Evolutionary conservation across 345 rosid species (phyloP), one percentile per base, ranked within the genome.

Genomic region (Murraya paniculata): DNA sequence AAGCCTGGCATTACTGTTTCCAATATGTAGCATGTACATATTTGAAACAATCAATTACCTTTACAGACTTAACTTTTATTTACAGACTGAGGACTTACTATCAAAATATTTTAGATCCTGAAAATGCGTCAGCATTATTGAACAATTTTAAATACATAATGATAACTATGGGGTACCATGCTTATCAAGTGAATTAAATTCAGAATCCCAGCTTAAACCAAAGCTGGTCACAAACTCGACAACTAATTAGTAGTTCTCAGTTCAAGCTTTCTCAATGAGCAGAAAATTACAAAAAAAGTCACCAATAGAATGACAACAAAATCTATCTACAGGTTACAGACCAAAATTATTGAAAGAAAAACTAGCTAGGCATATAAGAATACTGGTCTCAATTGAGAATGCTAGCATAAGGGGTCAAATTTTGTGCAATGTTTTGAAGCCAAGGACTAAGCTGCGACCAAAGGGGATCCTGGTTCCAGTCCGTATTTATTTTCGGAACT

Each of bases 381-480:
- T 45, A 27, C 22, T 35, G 19, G 19, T 14, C 57, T 22, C 73
- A 88, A 71, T 94, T 90, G 70, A 89, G 74, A 67, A 89, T 69
- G 85, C 89, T 87, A 38, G 91, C 78, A 74, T 68, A 86, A 33
- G 88, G 90, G 68, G 89, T 87, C 70, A 86, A 73, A 76, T 80
- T 90, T 75, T 86, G 98, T 4, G 89, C 84, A 78, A 86, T 76
- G 69, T 84, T 90, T 76, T 86, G 98, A 10, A 94, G 90, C 98
- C 97, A 93, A 7, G 99, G 99, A 70, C 99, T 96, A 16, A 89
- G 39, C 81, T 86, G 90, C 79, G 83, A 38, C 86, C 89, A 88
- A 31, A 86, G 41, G 28, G 60, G 81, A 81, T 96, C 99, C 65
- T 86, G 87, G 65, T 81, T 92, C 98, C 97, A 93, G 65, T 96